Base-by-base conservation (phyloP, 495 filamentous ascomycete genomes). In the Eremomyces bilateralis region DNA sequence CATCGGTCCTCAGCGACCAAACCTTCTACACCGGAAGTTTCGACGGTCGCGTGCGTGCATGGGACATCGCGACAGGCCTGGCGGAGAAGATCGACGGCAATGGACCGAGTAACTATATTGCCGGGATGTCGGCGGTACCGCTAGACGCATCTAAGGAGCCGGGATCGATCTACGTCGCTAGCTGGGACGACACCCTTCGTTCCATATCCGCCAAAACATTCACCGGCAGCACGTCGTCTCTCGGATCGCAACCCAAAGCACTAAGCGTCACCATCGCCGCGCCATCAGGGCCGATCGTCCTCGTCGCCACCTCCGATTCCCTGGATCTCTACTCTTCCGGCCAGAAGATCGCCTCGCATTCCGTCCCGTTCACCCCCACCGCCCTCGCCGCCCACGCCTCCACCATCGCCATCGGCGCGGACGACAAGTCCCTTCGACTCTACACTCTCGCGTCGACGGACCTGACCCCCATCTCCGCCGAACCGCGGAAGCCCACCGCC, bases 111-210 rank as follows among this genome's bases (percentile, higher is more conserved):
- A 81, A 81, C 47, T 85, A 80, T 48, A 69, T 95, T 36, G 67
- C 77, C 5, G 78, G 76, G 17, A 71, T 97, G 34, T 54, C 76
- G 2, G 55, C 73, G 0, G 62, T 65, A 12, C 36, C 55, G 2
- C 24, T 28, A 13, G 10, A 11, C 10, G 10, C 30, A n/a, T 38
- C 44, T 18, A 40, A 35, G 20, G 55, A 60, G 35, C 62, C 65
- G 6, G 44, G 70, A 20, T 60, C 69, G 38, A 67, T 81, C 20
- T 82, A 80, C 57, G 88, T 78, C 54, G 76, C 84, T 12, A 83
- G 71, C 45, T 95, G 88, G 88, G 88, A 97, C 53, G 88, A 97
- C 52, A 84, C 80, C 3, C 67, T 93, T 24, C 77, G 84, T 38
- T 73, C 68, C 25, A 64, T 90, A 40, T 77, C 88, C 42, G 63